A percentile compares a stretch with the other conserved stretches of the same genome.
phyloP scores from a whole-genome alignment of 2,329 filamentous ascomycete genomes.

The Fusarium stilboides region DNA sequence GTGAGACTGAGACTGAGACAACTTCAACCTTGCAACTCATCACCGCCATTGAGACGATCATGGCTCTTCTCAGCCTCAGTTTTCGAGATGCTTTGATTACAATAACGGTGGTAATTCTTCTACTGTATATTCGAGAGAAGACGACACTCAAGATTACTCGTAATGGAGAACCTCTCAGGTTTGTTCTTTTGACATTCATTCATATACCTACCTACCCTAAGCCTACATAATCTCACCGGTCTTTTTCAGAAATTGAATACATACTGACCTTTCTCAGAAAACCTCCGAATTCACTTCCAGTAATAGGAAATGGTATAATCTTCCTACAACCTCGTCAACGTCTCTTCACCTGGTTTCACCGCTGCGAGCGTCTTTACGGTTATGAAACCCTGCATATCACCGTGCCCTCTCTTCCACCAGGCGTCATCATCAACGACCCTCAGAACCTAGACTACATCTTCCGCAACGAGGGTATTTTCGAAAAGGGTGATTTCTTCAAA shows the following conservation, averaged over 20 bases:
- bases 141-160: slow-evolving; percentile 33
- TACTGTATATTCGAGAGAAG: slow-evolving; percentile 17
- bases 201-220: slow-evolving; percentile 4
- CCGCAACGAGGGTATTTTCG: slow-evolving; percentile 72
- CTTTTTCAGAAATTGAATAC: no score
- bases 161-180: slow-evolving; percentile 42
- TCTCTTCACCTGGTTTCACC: slow-evolving; percentile 74
- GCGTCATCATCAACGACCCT: slow-evolving; percentile 75
- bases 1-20: slow-evolving; percentile 10
- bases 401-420: slow-evolving; percentile 74
- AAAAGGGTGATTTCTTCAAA: slow-evolving; percentile 75
- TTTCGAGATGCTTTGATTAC: slow-evolving; percentile 7
- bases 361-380: slow-evolving; percentile 69
- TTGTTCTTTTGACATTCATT: background rate
- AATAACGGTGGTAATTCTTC: background rate
- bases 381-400: slow-evolving; percentile 74
- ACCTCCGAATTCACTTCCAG: slow-evolving; percentile 66
- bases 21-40: slow-evolving; percentile 18
- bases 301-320: slow-evolving; percentile 73
- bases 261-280: slow-evolving; percentile 52
- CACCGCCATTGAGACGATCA: background rate
- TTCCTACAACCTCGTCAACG: slow-evolving; percentile 73
- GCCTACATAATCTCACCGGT: background rate
- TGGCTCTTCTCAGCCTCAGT: slow-evolving; percentile 37
- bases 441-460: slow-evolving; percentile 74